Base-by-base conservation (phyloP, 2,329 filamentous ascomycete genomes). In the Exophiala sideris region DNA sequence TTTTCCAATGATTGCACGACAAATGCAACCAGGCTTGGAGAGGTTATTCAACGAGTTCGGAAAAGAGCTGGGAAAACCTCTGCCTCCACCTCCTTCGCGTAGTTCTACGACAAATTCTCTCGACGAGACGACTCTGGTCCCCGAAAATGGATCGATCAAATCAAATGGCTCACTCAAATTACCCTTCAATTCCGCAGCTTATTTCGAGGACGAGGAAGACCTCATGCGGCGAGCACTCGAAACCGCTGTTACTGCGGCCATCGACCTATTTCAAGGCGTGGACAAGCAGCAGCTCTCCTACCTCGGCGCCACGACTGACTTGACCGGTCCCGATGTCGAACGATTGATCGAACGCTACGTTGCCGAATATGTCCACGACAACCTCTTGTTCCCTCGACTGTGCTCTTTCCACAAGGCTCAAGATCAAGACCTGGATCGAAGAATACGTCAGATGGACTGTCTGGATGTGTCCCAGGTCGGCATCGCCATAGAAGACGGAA, bases 401-500 rank as follows among this genome's bases (percentile, higher is more conserved):
- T 89, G 86, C 67, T 80, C 84, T 2, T 83, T 95, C 62, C 88
- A 90, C 61, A 81, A 87, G 47, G 78, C 84, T 0, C 91, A 96
- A 61, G 94, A 99, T 66, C 76, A 88, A 7, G 91, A 96, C 64
- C 77, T 99, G 5, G 92, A 97, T 67, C 83, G 85, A 21, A 91
- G 94, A 67, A 94, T 96, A 51, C 84, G 88, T 39, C 89, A 95
- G 68, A 97, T 97, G 90, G 85, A 90, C 65, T 88, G 86, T 65
- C 85, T 99, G 52, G 94, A 99, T 70, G 88, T 99, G 49, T 94
- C 91, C 1, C 94, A 99, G 71, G 84, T 99, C 12, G 94, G 94
- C 1, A 91, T 99, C 48, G 79, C 83, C 3, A 89, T 96, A 42
- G 87, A 91, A 56, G 88, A 88, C 41, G 89, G 89, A 0, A 81